Evolutionary conservation across 2,329 filamentous ascomycete species (phyloP).

Genomic region (Cytospora mali): DNA sequence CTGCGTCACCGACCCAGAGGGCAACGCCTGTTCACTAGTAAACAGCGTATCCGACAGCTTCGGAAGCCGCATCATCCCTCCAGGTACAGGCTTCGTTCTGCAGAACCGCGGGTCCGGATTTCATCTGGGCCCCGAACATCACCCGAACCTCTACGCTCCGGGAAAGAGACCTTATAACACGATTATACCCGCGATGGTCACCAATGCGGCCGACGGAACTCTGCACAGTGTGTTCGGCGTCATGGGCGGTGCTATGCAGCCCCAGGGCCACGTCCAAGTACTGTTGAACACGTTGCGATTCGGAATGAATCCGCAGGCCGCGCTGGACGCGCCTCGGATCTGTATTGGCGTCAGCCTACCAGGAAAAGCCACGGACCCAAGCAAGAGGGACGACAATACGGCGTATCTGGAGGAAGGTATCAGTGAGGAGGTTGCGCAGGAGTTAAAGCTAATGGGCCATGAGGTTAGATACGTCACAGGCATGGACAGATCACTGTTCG

Average conservation of each 20-base stretch:
- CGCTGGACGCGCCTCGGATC: constrained; percentile 83
- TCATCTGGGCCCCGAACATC: constrained; percentile 61
- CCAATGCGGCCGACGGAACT: constrained; percentile 69
- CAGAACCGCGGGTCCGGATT: constrained; percentile 92
- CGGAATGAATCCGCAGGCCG: constrained; percentile 77
- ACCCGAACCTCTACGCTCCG: constrained; percentile 79
- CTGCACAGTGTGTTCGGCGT: constrained; percentile 87
- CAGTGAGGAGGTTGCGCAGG: constrained; percentile 62
- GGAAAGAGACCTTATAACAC: constrained; percentile 92
- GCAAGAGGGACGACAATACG: constrained; percentile 59
- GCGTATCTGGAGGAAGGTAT: constrained; percentile 86
- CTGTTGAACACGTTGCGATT: constrained; percentile 85
- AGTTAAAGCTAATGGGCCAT: constrained; percentile 70
- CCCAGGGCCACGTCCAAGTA: constrained; percentile 91
- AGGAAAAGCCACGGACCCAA: constrained; percentile 45
- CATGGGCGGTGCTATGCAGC: constrained; percentile 98
- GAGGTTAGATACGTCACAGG: constrained; percentile 67
- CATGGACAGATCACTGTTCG: constrained; percentile 70
- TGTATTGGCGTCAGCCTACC: constrained; percentile 78
- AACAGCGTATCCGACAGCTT: constrained; percentile 90
- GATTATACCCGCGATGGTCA: constrained; percentile 89
- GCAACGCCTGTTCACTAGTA: constrained; percentile 93
- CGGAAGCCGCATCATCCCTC: constrained; percentile 83
- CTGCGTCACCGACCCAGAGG: constrained; percentile 75
- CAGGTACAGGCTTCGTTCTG: constrained; percentile 83